Evolutionary conservation across 164 flowering plant genomes (phyloP), one percentile per base, ranked within the genome.

Genomic region (Amborella trichopoda): DNA sequence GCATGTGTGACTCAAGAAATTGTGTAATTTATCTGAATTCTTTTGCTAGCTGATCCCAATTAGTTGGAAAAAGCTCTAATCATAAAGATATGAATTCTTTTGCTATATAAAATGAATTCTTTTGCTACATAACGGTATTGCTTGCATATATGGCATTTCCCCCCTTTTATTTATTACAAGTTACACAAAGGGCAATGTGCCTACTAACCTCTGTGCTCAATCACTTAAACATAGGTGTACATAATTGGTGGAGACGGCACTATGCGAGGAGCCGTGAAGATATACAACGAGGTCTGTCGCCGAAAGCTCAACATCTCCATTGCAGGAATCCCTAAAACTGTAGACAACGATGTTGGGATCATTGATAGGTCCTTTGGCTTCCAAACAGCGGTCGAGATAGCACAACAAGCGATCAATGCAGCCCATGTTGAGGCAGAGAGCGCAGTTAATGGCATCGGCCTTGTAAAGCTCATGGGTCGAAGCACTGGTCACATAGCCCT

Each of bases 241-340:
- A 76, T 83, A 40, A 76, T 81, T 16, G 96, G 94, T 9, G 96
- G 96, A 42, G 94, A 87, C 52, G 96, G 96, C 48, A 66, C 94
- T 1, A 69, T 81, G 90, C 75, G 90, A 0, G 96, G 96, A 1
- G 89, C 79, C 12, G 81, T 81, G 23, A 61, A 69, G 59, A 83
- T 87, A 46, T 83, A 72, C 49, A 56, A 87, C 0, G 96, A 81
- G 55, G 68, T 77, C 11, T 12, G 65, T 16, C 61, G 61, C 10
- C 65, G 87, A 19, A 73, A 77, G 39, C 60, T 87, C 36, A 65
- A 68, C 2, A 32, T 79, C 23, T 46, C 72, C 6, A 66, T 83
- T 5, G 55, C 65, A 20, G 96, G 85, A 23, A 74, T 83, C 18
- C 96, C 94, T 3, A 87, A 87, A 59, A 87, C 96, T 0, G 90